Percentiles rank a stretch among this genome's conserved stretches.
These are phyloP conservation scores for Penicillium atrosanguineum DNA, from an alignment of 495 filamentous ascomycete species.

Conservation along the genomic window DNA sequence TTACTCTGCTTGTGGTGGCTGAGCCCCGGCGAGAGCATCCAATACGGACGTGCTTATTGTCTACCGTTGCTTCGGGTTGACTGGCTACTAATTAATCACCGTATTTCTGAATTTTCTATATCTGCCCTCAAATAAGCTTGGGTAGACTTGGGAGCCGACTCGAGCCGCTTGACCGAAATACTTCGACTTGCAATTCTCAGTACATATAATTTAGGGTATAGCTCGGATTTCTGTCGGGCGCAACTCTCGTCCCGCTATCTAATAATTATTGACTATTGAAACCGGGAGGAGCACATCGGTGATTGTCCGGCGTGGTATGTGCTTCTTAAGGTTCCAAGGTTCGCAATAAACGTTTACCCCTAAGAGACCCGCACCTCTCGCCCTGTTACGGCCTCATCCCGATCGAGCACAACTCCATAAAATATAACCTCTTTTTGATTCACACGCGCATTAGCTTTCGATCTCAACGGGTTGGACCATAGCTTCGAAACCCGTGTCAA, in stretches of 20 bases:
- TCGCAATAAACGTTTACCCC: neutral
- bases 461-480: neutral
- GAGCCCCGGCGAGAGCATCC: neutral
- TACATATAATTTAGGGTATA: neutral
- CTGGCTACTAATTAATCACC: neutral
- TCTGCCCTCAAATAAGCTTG: neutral
- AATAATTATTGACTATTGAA: neutral
- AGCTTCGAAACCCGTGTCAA: neutral
- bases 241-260: neutral
- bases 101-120: neutral
- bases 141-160: neutral
- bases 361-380: neutral
- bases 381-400: neutral
- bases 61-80: neutral
- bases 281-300: neutral
- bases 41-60: neutral
- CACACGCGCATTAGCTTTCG: neutral
- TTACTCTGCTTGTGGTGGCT: too few relatives aligned
- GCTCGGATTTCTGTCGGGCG: neutral
- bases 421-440: neutral
- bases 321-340: neutral
- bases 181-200: neutral
- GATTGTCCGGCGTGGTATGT: neutral
- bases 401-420: neutral
- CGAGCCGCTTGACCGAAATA: neutral